Conservation (phyloP, 331 rosid species). For the Cucumis variabilis region DNA sequence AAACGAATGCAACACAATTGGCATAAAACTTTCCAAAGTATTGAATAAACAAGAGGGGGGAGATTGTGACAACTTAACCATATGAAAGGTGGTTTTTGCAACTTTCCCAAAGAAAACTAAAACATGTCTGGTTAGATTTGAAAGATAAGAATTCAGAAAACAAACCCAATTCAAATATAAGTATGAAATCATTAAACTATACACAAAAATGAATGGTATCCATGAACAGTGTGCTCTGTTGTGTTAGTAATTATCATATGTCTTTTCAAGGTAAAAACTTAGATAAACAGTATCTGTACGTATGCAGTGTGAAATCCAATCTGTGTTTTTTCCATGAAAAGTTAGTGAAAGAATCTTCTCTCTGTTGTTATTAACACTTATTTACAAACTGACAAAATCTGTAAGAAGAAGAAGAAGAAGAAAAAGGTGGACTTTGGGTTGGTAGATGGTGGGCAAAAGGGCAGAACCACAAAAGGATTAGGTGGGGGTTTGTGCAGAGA, state of each 20-base stretch:
- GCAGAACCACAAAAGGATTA: neutral
- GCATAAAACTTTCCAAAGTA: too few species aligned
- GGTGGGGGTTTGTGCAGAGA: constrained; percentile 10
- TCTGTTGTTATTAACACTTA: neutral
- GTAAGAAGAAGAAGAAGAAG: neutral
- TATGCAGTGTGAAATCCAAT: neutral
- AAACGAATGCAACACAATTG: too few species aligned
- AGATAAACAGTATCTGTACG: neutral
- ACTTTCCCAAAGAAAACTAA: neutral
- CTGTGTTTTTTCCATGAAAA: neutral
- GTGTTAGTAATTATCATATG: neutral
- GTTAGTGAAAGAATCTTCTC: neutral
- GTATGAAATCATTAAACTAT: neutral
- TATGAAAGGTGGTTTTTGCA: neutral
- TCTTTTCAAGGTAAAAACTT: neutral
- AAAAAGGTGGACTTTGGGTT: neutral
- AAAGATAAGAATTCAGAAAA: neutral
- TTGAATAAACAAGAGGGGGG: neutral
- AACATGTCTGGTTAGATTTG: neutral
- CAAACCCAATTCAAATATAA: neutral
- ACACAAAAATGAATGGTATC: neutral
- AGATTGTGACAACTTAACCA: neutral
- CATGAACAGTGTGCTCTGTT: neutral
- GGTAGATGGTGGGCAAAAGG: constrained; percentile 3
- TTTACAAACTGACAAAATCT: neutral